Evolutionary conservation across 2,329 filamentous ascomycete genomes (phyloP), one percentile per base, ranked within the genome.

Genomic region (Colletotrichum sp.): DNA sequence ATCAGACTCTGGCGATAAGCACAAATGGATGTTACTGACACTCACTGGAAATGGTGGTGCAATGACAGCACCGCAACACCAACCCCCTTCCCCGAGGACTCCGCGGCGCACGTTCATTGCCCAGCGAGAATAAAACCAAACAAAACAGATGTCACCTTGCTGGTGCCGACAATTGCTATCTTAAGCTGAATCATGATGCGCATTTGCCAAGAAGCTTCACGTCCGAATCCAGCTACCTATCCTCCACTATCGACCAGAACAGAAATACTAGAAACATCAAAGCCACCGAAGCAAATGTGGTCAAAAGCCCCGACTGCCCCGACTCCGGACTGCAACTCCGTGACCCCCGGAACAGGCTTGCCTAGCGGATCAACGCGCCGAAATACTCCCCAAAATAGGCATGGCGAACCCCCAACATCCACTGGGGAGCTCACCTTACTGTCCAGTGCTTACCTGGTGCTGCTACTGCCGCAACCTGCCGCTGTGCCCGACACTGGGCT

Each of bases 351-450:
- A 60, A 48, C 73, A 73, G 56, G 58, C 34, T 34, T 32, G 8
- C 58, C 64, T 69, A 60, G 74, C 74, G 70, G 74, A 76, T 74
- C 74, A 74, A 60, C 74, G 70, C 74, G 70, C 74, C 74, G 70
- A 76, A 76, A 73, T 70, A 60, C 36, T 36, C 13, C 62, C 48
- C 12, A 52, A 69, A 69, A 68, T 58, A 68, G 34, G 58, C 43
- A 66, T 72, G 48, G 70, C 62, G 61, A 64, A 55, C 43, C 58
- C 71, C 39, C 56, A 32, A 30, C 27, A 13, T n/a, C 4, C 30
- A 43, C 18, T 43, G 22, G 22, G 22, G 22, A 22, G 22, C 22
- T 22, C 22, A 22, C 22, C 22, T 22, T 22, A 22, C 22, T 22
- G 22, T 22, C 22, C 22, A 22, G 22, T 22, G 22, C 22, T 22